These are phyloP conservation scores for Davidsoniella australis DNA, from an alignment of 2,329 filamentous ascomycete genomes.

Conservation along the genomic window DNA sequence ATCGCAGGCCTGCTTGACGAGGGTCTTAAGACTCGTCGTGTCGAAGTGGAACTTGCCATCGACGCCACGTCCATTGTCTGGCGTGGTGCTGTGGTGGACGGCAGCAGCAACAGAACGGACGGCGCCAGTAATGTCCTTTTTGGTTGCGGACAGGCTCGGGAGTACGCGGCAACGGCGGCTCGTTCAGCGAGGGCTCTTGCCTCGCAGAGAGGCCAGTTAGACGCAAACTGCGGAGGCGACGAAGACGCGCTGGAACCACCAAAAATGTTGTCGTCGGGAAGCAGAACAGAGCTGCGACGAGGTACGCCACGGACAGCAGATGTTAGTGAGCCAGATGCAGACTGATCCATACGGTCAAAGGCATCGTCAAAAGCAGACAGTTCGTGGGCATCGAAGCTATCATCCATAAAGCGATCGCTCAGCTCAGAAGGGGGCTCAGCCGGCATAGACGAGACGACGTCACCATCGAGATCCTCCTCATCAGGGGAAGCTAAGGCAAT, in stretches of 20 bases:
- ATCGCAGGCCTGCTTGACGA: conserved; percentile 45
- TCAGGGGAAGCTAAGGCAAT: conserved; percentile 66
- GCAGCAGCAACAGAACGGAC: conserved; percentile 46
- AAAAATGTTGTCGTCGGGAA: conserved; percentile 50
- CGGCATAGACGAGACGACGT: conserved; percentile 22
- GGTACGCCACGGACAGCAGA: background rate
- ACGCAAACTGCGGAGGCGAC: conserved; percentile 3
- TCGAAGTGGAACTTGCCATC: conserved; percentile 46
- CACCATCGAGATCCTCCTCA: conserved; percentile 34
- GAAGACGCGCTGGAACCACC: conserved; percentile 21
- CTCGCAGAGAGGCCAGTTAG: conserved; percentile 9
- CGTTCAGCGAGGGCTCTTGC: conserved; percentile 14
- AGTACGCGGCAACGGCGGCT: conserved; percentile 20
- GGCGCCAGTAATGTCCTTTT: conserved; percentile 28
- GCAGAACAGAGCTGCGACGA: conserved; percentile 44
- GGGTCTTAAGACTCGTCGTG: conserved; percentile 48
- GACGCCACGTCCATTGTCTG: conserved; percentile 19
- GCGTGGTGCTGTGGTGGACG: conserved; percentile 37
- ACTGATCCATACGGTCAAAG: background rate
- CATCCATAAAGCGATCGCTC: conserved; percentile 25
- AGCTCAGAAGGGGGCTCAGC: conserved; percentile 24
- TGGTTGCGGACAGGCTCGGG: conserved; percentile 15
- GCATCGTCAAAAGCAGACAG: background rate
- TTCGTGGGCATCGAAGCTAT: conserved; percentile 8
- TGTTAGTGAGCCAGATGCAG: background rate